phyloP scores from a whole-genome alignment of 2,329 filamentous ascomycete species.

The Colletotrichum cordylinicola region DNA sequence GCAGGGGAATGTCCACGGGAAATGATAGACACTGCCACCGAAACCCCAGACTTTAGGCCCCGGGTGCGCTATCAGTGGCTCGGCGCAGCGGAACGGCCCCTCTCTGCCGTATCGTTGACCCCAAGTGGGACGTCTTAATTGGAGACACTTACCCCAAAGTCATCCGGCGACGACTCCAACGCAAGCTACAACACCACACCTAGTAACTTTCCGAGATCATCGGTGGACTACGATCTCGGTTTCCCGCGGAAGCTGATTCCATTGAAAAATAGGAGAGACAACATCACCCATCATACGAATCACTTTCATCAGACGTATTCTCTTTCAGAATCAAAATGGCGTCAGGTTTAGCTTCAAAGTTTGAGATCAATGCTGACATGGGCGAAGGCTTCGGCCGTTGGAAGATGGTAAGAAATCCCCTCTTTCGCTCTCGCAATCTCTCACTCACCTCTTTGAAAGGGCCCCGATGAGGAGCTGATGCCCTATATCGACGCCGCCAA shows the following conservation, averaged over 20 bases:
- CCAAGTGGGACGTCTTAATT: neutral
- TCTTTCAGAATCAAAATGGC: neutral
- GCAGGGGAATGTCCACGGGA: neutral
- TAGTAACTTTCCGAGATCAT: neutral
- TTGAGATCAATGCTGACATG: constrained; percentile 55
- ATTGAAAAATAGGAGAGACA: neutral
- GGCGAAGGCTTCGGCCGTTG: constrained; percentile 56
- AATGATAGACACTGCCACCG: neutral
- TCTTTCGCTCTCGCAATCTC: neutral
- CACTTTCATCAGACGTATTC: neutral
- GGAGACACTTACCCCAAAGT: neutral
- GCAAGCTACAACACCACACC: neutral
- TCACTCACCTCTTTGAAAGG: neutral
- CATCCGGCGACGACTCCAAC: neutral
- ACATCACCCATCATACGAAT: neutral
- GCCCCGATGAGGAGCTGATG: constrained; percentile 48
- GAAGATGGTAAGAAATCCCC: constrained; percentile 33
- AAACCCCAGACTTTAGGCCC: neutral
- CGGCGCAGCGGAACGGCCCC: neutral
- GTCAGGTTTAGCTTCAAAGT: neutral
- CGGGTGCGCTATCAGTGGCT: neutral
- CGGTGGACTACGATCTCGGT: neutral
- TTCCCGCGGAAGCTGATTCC: neutral
- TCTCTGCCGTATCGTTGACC: neutral
- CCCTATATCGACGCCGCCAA: constrained; percentile 68